Evolutionary conservation across 768 basidiomycete genomes (phyloP).

Genomic region (Tephrocybe rancida): DNA sequence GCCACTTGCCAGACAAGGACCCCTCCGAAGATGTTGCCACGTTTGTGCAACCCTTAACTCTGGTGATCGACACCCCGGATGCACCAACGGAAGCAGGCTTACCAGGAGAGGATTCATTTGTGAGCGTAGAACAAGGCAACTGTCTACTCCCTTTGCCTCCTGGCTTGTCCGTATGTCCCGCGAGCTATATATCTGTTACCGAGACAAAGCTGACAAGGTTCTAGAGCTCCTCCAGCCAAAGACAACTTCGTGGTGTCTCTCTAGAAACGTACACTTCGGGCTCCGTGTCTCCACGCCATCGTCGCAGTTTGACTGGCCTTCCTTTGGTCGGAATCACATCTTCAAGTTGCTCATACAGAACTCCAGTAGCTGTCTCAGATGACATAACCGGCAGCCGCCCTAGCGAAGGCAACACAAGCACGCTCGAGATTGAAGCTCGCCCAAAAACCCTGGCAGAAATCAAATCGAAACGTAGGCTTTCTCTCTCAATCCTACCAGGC

Average conservation of each 20-base stretch:
- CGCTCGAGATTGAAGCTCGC: conserved; percentile 18
- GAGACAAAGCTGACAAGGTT: background rate
- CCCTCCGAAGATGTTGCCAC: background rate
- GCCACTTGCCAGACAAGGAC: background rate
- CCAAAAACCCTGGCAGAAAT: conserved; percentile 36
- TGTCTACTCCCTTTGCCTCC: conserved; percentile 24
- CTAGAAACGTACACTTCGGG: conserved; percentile 18
- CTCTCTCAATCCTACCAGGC: conserved; percentile 30
- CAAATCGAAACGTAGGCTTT: conserved; percentile 37
- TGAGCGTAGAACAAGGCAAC: background rate
- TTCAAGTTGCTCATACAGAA: conserved; percentile 17
- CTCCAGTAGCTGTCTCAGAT: background rate
- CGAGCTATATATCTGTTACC: background rate
- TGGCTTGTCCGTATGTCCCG: conserved; percentile 25
- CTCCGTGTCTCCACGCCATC: conserved; percentile 5
- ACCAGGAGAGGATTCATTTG: background rate
- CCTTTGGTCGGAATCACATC: conserved; percentile 21
- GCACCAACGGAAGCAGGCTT: background rate
- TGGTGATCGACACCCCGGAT: background rate
- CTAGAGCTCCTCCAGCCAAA: background rate
- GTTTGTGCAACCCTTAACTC: too few relatives aligned
- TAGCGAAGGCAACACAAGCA: background rate
- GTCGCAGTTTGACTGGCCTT: conserved; percentile 8
- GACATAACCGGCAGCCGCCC: background rate
- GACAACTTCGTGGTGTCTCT: conserved; percentile 9